Evolutionary conservation across 1,284 basidiomycete genomes (phyloP).

Genomic region (Cystobasidium sp.): DNA sequence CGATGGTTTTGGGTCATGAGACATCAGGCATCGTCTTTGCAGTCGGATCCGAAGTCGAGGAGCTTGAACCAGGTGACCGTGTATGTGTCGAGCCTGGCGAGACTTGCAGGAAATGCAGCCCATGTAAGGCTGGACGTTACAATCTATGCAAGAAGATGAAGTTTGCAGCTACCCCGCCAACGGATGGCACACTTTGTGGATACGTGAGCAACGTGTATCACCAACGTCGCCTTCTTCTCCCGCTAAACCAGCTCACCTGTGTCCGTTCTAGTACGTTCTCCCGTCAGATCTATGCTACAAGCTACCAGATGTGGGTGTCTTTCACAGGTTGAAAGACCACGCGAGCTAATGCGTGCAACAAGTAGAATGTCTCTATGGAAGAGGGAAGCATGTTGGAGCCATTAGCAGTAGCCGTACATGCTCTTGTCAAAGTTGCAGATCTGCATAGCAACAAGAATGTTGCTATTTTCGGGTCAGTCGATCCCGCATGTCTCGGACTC

Average conservation of each 20-base stretch:
- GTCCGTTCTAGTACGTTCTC: slow-evolving; percentile 63
- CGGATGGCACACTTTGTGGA: slow-evolving; percentile 81
- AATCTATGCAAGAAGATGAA: slow-evolving; percentile 57
- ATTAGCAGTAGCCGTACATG: slow-evolving; percentile 87
- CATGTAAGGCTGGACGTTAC: slow-evolving; percentile 62
- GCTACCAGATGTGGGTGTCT: slow-evolving; percentile 68
- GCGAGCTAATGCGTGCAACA: neutral
- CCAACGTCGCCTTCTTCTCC: neutral
- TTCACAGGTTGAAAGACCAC: neutral
- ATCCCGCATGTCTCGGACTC: too few relatives aligned
- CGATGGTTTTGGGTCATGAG: slow-evolving; percentile 65
- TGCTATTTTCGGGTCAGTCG: slow-evolving; percentile 54
- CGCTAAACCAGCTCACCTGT: neutral
- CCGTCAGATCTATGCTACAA: slow-evolving; percentile 73
- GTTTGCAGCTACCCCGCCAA: slow-evolving; percentile 73
- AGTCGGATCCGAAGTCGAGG: slow-evolving; percentile 73
- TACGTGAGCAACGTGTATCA: slow-evolving; percentile 54
- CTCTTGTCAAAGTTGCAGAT: slow-evolving; percentile 75
- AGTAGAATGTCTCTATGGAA: slow-evolving; percentile 55
- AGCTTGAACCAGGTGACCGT: slow-evolving; percentile 76
- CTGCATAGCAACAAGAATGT: slow-evolving; percentile 70
- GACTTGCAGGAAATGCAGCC: slow-evolving; percentile 61
- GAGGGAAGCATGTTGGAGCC: slow-evolving; percentile 79
- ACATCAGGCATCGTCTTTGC: slow-evolving; percentile 59
- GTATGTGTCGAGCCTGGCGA: slow-evolving; percentile 62